Conservation (phyloP, 2,329 filamentous ascomycete species). For the Zasmidium citrigriseum region DNA sequence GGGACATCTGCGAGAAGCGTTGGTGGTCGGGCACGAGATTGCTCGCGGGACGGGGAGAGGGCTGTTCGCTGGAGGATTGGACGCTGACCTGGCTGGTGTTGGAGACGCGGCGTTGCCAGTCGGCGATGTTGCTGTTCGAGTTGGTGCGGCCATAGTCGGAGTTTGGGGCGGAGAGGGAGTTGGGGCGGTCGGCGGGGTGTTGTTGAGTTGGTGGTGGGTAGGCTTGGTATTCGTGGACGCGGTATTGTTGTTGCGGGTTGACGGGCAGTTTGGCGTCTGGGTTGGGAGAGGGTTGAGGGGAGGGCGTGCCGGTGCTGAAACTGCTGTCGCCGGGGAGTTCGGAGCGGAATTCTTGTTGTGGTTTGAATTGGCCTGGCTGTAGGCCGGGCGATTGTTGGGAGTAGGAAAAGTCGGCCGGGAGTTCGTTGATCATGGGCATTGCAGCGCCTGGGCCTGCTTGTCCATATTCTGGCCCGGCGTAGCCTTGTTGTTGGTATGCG, state of each 20-base stretch:
- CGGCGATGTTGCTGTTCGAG: conserved; percentile 14
- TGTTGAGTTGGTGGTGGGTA: conserved; percentile 16
- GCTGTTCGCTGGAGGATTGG: conserved; percentile 7
- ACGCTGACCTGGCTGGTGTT: conserved; percentile 5
- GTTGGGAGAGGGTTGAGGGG: conserved; percentile 21
- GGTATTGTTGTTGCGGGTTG: conserved; percentile 5
- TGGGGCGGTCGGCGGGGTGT: conserved; percentile 14
- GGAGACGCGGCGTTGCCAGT: conserved; percentile 21
- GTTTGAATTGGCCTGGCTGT: conserved; percentile 24
- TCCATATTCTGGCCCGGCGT: conserved; percentile 25
- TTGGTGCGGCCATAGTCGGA: conserved; percentile 8
- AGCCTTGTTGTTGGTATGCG: conserved; percentile 30
- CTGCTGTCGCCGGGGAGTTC: conserved; percentile 31
- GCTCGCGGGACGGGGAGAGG: conserved; percentile 13
- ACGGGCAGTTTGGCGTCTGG: conserved; percentile 8
- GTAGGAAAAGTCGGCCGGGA: conserved; percentile 42
- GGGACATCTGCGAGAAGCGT: conserved; percentile 22
- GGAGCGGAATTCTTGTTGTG: conserved; percentile 25
- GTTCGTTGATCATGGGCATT: conserved; percentile 39
- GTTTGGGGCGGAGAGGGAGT: conserved; percentile 12
- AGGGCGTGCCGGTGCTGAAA: conserved; percentile 13
- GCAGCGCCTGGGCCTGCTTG: conserved; percentile 26
- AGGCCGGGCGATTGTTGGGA: conserved; percentile 26
- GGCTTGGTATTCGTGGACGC: conserved; percentile 16
- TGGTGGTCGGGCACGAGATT: conserved; percentile 25